Percentiles rank a stretch among this genome's conserved stretches.
Conservation (phyloP, 75 land plant genomes). For the Selaginella moellendorffii region DNA sequence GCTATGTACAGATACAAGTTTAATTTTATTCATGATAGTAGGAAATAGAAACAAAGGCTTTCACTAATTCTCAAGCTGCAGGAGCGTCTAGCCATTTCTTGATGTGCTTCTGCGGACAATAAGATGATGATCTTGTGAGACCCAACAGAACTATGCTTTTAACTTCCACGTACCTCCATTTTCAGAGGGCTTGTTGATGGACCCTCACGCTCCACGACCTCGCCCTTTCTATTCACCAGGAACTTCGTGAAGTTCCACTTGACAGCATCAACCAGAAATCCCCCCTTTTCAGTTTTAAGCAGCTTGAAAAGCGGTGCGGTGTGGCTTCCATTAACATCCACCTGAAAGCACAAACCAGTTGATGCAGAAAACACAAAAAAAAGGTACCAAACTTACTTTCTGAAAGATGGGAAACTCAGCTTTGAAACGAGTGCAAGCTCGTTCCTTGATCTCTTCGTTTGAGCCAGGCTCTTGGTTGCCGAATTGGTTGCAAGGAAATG, state of each 20-base stretch:
- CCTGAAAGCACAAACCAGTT: neutral
- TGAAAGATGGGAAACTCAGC: slow-evolving; percentile 80
- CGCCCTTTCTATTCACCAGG: slow-evolving; percentile 39
- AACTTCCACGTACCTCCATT: slow-evolving; percentile 59
- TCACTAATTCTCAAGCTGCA: too few relatives aligned
- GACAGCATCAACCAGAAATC: slow-evolving; percentile 27
- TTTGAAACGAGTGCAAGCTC: slow-evolving; percentile 77
- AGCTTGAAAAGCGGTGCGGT: slow-evolving; percentile 42
- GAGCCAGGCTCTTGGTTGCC: too few relatives aligned
- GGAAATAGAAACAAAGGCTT: too few relatives aligned
- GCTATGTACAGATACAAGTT: too few relatives aligned
- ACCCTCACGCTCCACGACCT: slow-evolving; percentile 32
- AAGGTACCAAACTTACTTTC: slow-evolving; percentile 32
- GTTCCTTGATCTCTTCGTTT: too few relatives aligned
- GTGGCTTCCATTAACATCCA: slow-evolving; percentile 49
- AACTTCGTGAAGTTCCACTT: slow-evolving; percentile 66
- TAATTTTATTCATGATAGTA: too few relatives aligned
- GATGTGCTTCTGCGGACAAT: too few relatives aligned
- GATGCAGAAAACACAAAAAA: neutral
- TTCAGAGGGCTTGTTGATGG: slow-evolving; percentile 26
- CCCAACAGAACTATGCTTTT: too few relatives aligned
- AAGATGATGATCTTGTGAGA: too few relatives aligned
- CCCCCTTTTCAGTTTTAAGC: slow-evolving; percentile 44
- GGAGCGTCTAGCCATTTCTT: too few relatives aligned
- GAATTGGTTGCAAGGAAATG: slow-evolving; percentile 92